Evolutionary conservation across 2,329 filamentous ascomycete genomes (phyloP).

Genomic region (Cladosporium sp.): DNA sequence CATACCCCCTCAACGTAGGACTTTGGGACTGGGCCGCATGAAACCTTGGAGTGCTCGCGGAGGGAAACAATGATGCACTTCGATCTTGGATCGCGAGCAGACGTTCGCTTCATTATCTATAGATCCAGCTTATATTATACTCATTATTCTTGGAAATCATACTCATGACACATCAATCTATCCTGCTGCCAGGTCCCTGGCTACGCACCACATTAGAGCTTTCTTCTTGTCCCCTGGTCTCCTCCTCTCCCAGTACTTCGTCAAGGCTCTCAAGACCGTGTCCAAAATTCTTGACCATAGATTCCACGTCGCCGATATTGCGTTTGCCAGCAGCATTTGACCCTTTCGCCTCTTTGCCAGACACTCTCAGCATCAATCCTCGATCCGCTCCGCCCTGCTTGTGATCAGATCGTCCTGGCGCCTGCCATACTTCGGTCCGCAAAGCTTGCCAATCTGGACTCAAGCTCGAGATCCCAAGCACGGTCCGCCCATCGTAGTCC

Average conservation of each 20-base stretch:
- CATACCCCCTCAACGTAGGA: constrained; percentile 36
- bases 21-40: constrained; percentile 49
- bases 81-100: neutral
- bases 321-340: constrained; percentile 27
- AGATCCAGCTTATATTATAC: neutral
- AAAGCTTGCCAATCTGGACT: constrained; percentile 69
- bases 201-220: neutral
- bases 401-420: constrained; percentile 53
- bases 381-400: constrained; percentile 29
- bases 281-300: constrained; percentile 34
- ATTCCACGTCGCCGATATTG: constrained; percentile 33
- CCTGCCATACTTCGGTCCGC: constrained; percentile 49
- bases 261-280: constrained; percentile 31
- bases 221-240: constrained; percentile 41
- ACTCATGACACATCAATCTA: neutral
- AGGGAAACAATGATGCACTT: neutral
- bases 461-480: constrained; percentile 68
- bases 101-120: neutral
- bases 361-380: constrained; percentile 59
- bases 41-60: constrained; percentile 44
- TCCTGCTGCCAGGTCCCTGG: constrained; percentile 2
- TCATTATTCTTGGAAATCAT: neutral
- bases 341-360: constrained; percentile 41
- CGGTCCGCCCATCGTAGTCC: constrained; percentile 41
- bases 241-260: constrained; percentile 38